Evolutionary conservation across 2,329 filamentous ascomycete species (phyloP).

Genomic region (Plectosphaerella cucumerina): DNA sequence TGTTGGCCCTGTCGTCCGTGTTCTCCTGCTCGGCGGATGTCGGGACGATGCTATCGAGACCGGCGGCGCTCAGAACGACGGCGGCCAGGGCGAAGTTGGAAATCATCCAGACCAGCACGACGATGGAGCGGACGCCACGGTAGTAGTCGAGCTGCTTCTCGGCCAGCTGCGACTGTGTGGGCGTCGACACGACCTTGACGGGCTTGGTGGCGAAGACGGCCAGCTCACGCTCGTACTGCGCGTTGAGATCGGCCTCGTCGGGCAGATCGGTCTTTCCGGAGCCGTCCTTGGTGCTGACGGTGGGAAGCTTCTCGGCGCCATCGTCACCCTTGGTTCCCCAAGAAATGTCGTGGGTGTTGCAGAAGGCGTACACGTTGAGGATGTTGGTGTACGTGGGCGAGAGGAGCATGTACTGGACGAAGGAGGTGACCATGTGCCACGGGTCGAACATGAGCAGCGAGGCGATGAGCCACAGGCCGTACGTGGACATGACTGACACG

Average conservation of each 20-base stretch:
- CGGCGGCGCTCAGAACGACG: slow-evolving; percentile 80
- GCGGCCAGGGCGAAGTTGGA: slow-evolving; percentile 87
- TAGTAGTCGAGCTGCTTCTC: slow-evolving; percentile 98
- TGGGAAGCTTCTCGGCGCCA: slow-evolving; percentile 85
- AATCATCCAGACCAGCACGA: slow-evolving; percentile 95
- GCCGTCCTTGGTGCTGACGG: slow-evolving; percentile 84
- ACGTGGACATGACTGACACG: slow-evolving; percentile 87
- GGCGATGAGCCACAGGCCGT: slow-evolving; percentile 85
- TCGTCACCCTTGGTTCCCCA: slow-evolving; percentile 99
- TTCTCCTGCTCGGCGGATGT: slow-evolving; percentile 32
- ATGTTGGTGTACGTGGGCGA: slow-evolving; percentile 98
- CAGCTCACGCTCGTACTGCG: slow-evolving; percentile 87
- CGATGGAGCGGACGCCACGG: slow-evolving; percentile 86
- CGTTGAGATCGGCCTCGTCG: slow-evolving; percentile 91
- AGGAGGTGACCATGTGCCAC: slow-evolving; percentile 98
- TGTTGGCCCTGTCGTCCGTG: slow-evolving; percentile 56
- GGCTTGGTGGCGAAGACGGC: slow-evolving; percentile 69
- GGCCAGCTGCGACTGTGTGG: slow-evolving; percentile 49
- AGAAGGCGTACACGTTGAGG: slow-evolving; percentile 98
- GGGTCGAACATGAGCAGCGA: slow-evolving; percentile 95
- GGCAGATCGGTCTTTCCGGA: slow-evolving; percentile 90
- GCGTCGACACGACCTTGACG: slow-evolving; percentile 63
- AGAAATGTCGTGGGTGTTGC: slow-evolving; percentile 95
- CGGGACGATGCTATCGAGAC: slow-evolving; percentile 64
- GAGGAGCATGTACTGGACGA: slow-evolving; percentile 89